A percentile compares a stretch with the other conserved stretches of the same genome.
Evolutionary conservation across 148 eudicot genomes (phyloP).

Genomic region (Silene conica): DNA sequence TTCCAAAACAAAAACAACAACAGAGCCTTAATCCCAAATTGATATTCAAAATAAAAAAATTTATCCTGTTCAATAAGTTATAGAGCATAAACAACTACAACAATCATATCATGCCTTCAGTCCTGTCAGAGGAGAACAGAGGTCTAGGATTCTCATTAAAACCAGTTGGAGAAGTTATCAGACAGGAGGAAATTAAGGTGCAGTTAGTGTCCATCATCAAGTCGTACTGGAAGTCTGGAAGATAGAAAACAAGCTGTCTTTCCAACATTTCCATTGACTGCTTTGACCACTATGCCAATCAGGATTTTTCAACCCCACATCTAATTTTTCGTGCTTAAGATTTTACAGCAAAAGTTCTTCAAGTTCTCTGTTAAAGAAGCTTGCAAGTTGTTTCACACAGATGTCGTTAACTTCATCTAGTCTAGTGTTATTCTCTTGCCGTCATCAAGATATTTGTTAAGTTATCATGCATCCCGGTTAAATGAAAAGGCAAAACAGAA

Average conservation of each 20-base stretch:
- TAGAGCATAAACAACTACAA: neutral
- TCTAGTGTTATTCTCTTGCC: neutral
- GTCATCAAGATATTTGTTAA: neutral
- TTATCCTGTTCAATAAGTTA: neutral
- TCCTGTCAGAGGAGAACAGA: too few species aligned
- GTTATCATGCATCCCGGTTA: neutral
- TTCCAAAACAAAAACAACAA: conserved; percentile 3
- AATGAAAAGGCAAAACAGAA: neutral
- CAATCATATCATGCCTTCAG: neutral
- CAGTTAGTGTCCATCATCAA: too few species aligned
- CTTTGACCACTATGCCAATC: neutral
- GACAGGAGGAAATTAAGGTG: too few species aligned
- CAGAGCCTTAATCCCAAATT: neutral
- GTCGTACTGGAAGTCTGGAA: too few species aligned
- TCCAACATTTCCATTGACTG: too few species aligned
- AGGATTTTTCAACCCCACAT: neutral
- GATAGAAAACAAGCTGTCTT: too few species aligned
- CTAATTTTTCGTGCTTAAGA: neutral
- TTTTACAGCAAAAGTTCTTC: neutral
- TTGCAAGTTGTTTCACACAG: neutral
- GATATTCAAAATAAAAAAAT: too few species aligned
- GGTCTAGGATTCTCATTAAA: too few species aligned
- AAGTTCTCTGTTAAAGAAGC: neutral
- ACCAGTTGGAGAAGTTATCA: too few species aligned
- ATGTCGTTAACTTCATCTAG: conserved; percentile 5